phyloP scores from a whole-genome alignment of 2,329 filamentous ascomycete species.

The Chrysosporium queenslandicum region DNA sequence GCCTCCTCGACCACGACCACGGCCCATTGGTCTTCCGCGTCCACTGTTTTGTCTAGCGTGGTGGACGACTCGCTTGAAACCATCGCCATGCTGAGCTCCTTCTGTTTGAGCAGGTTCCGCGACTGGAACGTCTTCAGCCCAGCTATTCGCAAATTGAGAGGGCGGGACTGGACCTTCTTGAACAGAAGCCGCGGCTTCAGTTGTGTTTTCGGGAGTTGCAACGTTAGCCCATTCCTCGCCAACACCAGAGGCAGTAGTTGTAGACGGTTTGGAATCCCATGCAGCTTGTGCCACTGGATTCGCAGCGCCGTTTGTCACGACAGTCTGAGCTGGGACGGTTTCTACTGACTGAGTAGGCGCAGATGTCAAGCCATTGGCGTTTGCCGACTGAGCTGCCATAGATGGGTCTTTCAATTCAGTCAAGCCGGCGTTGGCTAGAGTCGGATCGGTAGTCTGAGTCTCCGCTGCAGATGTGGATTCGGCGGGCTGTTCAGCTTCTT shows the following conservation, averaged over 20 bases:
- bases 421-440: slow-evolving; percentile 49
- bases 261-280: slow-evolving; percentile 48
- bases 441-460: slow-evolving; percentile 45
- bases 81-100: slow-evolving; percentile 20
- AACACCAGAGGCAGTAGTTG: slow-evolving; percentile 38
- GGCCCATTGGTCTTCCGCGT: slow-evolving; percentile 29
- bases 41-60: slow-evolving; percentile 30
- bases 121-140: slow-evolving; percentile 70
- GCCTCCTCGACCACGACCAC: slow-evolving; percentile 29
- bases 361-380: slow-evolving; percentile 38
- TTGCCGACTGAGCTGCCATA: slow-evolving; percentile 47
- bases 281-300: slow-evolving; percentile 42
- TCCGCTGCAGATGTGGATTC: slow-evolving; percentile 30
- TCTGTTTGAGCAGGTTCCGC: slow-evolving; percentile 24
- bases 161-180: slow-evolving; percentile 9
- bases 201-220: slow-evolving; percentile 49
- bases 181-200: slow-evolving; percentile 1
- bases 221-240: slow-evolving; percentile 67
- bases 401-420: slow-evolving; percentile 48
- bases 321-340: slow-evolving; percentile 29
- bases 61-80: slow-evolving; percentile 29
- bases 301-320: slow-evolving; percentile 33
- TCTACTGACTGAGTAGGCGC: slow-evolving; percentile 19
- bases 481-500: slow-evolving; percentile 36
- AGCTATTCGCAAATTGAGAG: slow-evolving; percentile 51